These are phyloP conservation scores for Linderniella brevidens DNA, from an alignment of 257 asterid species.

Conservation along the genomic window DNA sequence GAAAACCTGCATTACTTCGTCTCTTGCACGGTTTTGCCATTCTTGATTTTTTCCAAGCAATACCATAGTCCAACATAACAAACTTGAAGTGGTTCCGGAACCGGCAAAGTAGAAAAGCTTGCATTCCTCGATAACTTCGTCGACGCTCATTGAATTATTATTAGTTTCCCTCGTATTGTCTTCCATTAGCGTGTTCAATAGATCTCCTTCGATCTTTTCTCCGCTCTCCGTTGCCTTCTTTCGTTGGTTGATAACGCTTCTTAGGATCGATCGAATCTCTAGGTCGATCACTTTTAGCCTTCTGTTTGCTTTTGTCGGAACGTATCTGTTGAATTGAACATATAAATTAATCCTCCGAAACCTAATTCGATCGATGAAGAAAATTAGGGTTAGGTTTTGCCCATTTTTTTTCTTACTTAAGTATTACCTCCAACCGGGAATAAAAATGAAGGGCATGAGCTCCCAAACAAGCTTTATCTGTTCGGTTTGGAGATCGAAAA, in stretches of 20 bases:
- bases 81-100: slow-evolving; percentile 22
- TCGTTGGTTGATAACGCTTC: slow-evolving; percentile 15
- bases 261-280: slow-evolving; percentile 11
- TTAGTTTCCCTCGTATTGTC: slow-evolving; percentile 16
- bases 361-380: slow-evolving; percentile 2
- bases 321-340: too few species aligned
- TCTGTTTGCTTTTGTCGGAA: slow-evolving; percentile 23
- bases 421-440: slow-evolving; percentile 34
- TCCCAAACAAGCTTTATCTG: slow-evolving; percentile 12
- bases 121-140: slow-evolving; percentile 29
- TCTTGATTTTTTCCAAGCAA: slow-evolving; percentile 15
- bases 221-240: slow-evolving; percentile 15
- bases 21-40: slow-evolving; percentile 37
- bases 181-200: slow-evolving; percentile 16
- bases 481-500: slow-evolving; percentile 34
- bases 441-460: slow-evolving; percentile 13
- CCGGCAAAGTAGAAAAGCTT: slow-evolving; percentile 35
- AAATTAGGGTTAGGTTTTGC: not conserved
- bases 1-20: slow-evolving; percentile 21
- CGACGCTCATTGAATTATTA: slow-evolving; percentile 15
- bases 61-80: slow-evolving; percentile 29
- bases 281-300: slow-evolving; percentile 20
- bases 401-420: not conserved
- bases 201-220: slow-evolving; percentile 12
- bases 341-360: too few species aligned